These are phyloP conservation scores for Phaeosphaeriaceae sp. DNA, from an alignment of 2,329 filamentous ascomycete species.

Conservation along the genomic window DNA sequence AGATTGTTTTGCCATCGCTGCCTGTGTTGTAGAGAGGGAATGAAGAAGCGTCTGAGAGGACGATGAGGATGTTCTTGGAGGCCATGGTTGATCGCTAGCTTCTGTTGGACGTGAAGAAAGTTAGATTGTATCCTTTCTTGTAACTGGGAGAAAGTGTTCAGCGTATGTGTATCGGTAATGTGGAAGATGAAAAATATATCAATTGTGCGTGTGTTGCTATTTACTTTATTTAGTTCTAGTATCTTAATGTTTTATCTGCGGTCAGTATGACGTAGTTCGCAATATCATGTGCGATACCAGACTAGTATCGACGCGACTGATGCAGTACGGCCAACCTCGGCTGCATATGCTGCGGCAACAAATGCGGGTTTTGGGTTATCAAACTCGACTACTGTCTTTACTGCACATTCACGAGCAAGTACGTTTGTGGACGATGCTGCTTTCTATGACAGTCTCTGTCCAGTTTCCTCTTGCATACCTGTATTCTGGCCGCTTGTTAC, in stretches of 20 bases:
- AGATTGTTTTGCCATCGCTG: constrained; percentile 30
- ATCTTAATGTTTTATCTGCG: background rate
- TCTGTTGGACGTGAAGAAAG: too few species aligned
- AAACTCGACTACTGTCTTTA: too few species aligned
- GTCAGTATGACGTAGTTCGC: constrained; percentile 19
- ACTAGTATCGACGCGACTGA: too few species aligned
- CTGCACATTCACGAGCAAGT: too few species aligned
- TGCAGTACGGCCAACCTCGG: background rate
- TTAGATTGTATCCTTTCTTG: too few species aligned
- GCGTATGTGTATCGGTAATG: background rate
- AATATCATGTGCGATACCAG: too few species aligned
- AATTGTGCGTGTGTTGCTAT: background rate
- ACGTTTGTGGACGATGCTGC: too few species aligned
- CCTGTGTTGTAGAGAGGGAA: constrained; percentile 37
- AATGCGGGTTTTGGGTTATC: too few species aligned
- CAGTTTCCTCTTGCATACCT: too few species aligned
- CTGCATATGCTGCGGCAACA: background rate
- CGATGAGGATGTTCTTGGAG: constrained; percentile 54
- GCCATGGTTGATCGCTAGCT: constrained; percentile 17
- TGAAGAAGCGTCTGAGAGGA: constrained; percentile 54
- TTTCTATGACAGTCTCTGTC: too few species aligned
- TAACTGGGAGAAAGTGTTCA: background rate
- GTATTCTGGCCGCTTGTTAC: too few species aligned
- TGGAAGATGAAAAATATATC: background rate
- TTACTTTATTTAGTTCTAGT: background rate